Evolutionary conservation across 2,329 filamentous ascomycete species (phyloP).

Genomic region (Colletotrichum spinosum): DNA sequence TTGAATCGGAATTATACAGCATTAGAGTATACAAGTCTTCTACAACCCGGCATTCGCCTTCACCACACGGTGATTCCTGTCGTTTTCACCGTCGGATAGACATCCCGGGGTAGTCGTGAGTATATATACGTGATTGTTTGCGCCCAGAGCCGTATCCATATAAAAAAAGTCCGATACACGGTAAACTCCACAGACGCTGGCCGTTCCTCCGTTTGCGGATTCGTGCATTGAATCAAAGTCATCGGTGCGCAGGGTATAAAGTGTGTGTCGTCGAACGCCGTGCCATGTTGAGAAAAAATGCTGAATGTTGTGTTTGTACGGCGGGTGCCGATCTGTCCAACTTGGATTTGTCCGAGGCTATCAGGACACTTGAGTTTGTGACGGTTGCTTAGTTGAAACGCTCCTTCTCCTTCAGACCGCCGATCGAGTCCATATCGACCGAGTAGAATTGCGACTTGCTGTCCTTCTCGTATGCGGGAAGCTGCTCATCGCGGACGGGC

Average conservation of each 20-base stretch:
- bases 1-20: conserved; percentile 53
- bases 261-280: conserved; percentile 38
- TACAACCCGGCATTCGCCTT: conserved; percentile 34
- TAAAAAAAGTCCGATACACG: conserved; percentile 28
- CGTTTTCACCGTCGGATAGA: conserved; percentile 34
- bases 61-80: conserved; percentile 35
- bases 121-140: conserved; percentile 32
- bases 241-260: conserved; percentile 39
- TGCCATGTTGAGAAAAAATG: conserved; percentile 36
- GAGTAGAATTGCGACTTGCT: conserved; percentile 86
- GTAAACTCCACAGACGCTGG: conserved; percentile 23
- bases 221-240: conserved; percentile 29
- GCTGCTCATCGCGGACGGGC: conserved; percentile 81
- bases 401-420: conserved; percentile 93
- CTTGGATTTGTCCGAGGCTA: conserved; percentile 21
- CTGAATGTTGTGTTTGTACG: conserved; percentile 36
- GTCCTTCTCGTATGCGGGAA: conserved; percentile 91
- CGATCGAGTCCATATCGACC: conserved; percentile 93
- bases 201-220: conserved; percentile 22
- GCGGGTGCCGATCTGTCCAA: conserved; percentile 35
- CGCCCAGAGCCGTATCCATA: conserved; percentile 32
- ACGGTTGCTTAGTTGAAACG: conserved; percentile 46
- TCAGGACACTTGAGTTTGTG: conserved; percentile 24
- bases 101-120: conserved; percentile 35
- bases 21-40: conserved; percentile 49